These are phyloP conservation scores for Trichoderma sp. DNA, from an alignment of 2,329 filamentous ascomycete species.

Conservation along the genomic window DNA sequence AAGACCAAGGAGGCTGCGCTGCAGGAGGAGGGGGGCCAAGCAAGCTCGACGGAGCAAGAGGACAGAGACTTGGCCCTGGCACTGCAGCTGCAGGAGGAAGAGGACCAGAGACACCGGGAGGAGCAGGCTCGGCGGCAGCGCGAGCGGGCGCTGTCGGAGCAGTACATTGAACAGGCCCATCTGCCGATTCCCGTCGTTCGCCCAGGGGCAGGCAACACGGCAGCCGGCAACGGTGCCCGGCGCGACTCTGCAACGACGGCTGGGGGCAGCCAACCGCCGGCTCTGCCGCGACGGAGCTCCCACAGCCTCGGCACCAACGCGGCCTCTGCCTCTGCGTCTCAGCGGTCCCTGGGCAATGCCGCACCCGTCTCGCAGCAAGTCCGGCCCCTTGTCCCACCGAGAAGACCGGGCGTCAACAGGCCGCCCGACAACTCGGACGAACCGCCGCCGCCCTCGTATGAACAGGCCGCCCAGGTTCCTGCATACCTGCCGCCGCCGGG, in stretches of 20 bases:
- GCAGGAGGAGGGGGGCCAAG: conserved; percentile 34
- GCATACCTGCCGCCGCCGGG: conserved; percentile 57
- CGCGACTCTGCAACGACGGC: conserved; percentile 34
- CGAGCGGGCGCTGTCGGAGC: conserved; percentile 70
- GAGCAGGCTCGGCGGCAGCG: conserved; percentile 63
- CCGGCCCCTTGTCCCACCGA: conserved; percentile 46
- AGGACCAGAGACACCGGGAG: conserved; percentile 76
- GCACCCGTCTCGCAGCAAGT: conserved; percentile 41
- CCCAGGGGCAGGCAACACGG: conserved; percentile 24
- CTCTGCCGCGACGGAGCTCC: conserved; percentile 34
- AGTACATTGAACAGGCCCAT: conserved; percentile 66
- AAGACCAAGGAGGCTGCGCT: conserved; percentile 36
- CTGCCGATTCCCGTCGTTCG: conserved; percentile 37
- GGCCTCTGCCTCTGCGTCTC: conserved; percentile 16
- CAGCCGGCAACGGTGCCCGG: not conserved
- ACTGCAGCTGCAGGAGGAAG: conserved; percentile 90
- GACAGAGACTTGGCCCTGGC: conserved; percentile 87
- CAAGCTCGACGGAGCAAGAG: conserved; percentile 64
- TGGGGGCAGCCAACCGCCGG: conserved; percentile 20
- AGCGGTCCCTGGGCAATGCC: not conserved
- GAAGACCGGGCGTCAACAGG: conserved; percentile 43
- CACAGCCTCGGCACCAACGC: conserved; percentile 32
- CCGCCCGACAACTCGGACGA: conserved; percentile 49
- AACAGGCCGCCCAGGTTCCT: conserved; percentile 56
- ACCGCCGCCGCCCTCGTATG: conserved; percentile 60